Evolutionary conservation across 75 land plant genomes (phyloP), one percentile per base, ranked within the genome.

Genomic region (Pinus albicaulis): DNA sequence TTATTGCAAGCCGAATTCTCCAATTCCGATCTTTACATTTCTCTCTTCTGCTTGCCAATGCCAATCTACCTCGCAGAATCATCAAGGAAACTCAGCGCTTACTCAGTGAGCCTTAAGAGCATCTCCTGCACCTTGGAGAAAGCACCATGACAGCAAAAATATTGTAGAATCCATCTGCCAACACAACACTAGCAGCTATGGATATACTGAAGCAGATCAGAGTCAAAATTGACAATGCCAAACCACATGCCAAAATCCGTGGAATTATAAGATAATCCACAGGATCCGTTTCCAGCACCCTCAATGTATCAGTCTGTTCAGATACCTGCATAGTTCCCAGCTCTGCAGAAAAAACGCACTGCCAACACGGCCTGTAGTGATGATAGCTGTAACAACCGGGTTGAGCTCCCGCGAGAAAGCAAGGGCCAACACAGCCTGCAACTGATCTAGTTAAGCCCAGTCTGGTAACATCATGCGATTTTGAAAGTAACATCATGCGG

Each of bases 261-360:
- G 98, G 98, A 2, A 92, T 88, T 74, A 92, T 84, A 22, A 95
- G 77, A 81, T 95, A 95, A 76, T 95, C 98, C 24, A 95, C 82
- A 7, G 95, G 98, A 72, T 92, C 83, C 8, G 95, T 72, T 15
- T 93, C 87, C n/a, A 95, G 86, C 20, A 91, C 93, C 71, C 95
- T 81, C 14, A 95, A 75, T 4, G 95, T 95, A 71, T 92, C 98
- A 15, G 92, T 92, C 76, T 95, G 95, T 76, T 95, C 98, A n/a
- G 93, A 90, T 25, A 95, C 98, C 81, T 94, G 95, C 98, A 95
- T 95, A 48, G 98, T 95, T 0, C 93, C 98, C 24, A 95, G 86
- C 84, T 95, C 98, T 28, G 92, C 98, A n/a, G n/a, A 65, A 94
- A 94, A 80, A 90, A 94, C 23, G 98, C 92, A 80, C 86, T 83